Conservation (phyloP, 148 eudicot genomes). For the Linanthus parryae region DNA sequence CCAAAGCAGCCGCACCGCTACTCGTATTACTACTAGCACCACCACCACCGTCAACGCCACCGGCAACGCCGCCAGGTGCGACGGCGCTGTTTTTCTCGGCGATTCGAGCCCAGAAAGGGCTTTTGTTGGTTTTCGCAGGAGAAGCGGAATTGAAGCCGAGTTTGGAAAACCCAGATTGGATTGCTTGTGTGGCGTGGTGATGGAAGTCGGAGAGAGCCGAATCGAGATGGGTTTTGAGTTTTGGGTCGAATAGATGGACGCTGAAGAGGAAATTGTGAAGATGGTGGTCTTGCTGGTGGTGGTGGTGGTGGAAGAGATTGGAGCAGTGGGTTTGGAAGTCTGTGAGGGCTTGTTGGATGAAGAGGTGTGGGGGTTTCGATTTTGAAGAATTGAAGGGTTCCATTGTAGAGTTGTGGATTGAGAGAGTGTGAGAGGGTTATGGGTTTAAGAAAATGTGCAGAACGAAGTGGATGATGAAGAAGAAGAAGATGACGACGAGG, state of each 20-base stretch:
- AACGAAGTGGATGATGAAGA: too few relatives aligned
- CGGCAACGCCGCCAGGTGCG: not conserved
- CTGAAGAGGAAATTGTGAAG: slow-evolving; percentile 3
- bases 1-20: slow-evolving; percentile 8
- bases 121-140: slow-evolving; percentile 9
- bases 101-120: slow-evolving; percentile 32
- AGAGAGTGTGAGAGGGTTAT: too few relatives aligned
- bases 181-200: slow-evolving; percentile 4
- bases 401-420: too few relatives aligned
- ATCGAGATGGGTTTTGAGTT: slow-evolving; percentile 28
- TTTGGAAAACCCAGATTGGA: slow-evolving; percentile 10
- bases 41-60: not conserved
- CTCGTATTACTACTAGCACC: too few relatives aligned
- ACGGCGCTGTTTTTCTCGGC: not conserved
- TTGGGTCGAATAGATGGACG: slow-evolving; percentile 7
- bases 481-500: too few relatives aligned
- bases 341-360: slow-evolving; percentile 39
- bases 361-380: slow-evolving; percentile 11
- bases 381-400: too few relatives aligned
- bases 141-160: not conserved
- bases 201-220: slow-evolving; percentile 25
- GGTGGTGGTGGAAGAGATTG: slow-evolving; percentile 18
- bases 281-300: slow-evolving; percentile 16
- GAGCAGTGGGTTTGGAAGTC: slow-evolving; percentile 34
- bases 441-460: too few relatives aligned